Evolutionary conservation across 768 basidiomycete genomes (phyloP).

Genomic region (Collybia sp.): DNA sequence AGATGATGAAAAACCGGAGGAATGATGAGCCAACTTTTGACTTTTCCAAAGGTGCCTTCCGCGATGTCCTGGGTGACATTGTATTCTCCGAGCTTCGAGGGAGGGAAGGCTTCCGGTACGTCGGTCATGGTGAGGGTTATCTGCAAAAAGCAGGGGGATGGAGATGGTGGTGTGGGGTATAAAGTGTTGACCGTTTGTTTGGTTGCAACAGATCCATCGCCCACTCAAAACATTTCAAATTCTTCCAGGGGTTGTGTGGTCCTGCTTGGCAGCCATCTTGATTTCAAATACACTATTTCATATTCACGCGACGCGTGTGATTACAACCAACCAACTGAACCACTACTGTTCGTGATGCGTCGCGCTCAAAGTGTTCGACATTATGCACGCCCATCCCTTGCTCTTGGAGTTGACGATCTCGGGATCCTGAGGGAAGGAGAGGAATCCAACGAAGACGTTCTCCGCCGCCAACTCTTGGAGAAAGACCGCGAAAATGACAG

Average conservation of each 20-base stretch:
- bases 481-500: constrained; percentile 70
- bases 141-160: constrained; percentile 14
- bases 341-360: constrained; percentile 35
- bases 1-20: constrained; percentile 4
- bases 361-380: constrained; percentile 62
- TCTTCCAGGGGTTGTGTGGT: no score
- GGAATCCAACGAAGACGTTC: constrained; percentile 54
- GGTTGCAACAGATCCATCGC: background rate
- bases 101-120: constrained; percentile 33
- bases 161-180: constrained; percentile 25
- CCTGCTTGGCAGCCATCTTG: no score
- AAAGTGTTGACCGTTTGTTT: constrained; percentile 9
- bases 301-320: background rate
- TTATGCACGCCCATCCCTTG: constrained; percentile 46
- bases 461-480: constrained; percentile 61
- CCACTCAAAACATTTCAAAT: background rate
- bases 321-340: background rate
- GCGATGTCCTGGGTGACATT: constrained; percentile 85
- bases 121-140: constrained; percentile 20
- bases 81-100: constrained; percentile 87
- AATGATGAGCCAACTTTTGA: constrained; percentile 77
- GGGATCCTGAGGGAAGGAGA: constrained; percentile 53
- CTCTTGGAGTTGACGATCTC: constrained; percentile 52
- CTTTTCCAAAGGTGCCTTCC: constrained; percentile 97
- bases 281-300: background rate